Evolutionary conservation across 2,329 filamentous ascomycete genomes (phyloP).

Genomic region (Alternaria alternata): DNA sequence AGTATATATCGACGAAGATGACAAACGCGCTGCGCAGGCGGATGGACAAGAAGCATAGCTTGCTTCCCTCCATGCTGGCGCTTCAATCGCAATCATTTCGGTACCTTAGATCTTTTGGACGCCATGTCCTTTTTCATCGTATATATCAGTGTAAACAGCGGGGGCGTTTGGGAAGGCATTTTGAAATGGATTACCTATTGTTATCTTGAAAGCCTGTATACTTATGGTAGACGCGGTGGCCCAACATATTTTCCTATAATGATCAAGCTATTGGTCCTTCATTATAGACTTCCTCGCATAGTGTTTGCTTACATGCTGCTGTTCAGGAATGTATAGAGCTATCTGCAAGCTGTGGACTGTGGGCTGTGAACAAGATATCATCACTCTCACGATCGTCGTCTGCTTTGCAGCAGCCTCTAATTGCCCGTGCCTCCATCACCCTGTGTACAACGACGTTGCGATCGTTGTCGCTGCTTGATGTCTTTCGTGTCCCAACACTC

Average conservation of each 20-base stretch:
- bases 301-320: too few relatives aligned
- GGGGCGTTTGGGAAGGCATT: conserved; percentile 1
- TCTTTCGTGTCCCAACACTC: too few relatives aligned
- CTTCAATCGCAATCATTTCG: not conserved
- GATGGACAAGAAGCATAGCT: conserved; percentile 13
- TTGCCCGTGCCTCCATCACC: too few relatives aligned
- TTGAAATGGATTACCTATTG: not conserved
- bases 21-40: conserved; percentile 4
- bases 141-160: not conserved
- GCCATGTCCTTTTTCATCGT: not conserved
- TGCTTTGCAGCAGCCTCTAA: too few relatives aligned
- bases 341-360: too few relatives aligned
- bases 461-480: too few relatives aligned
- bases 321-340: too few relatives aligned
- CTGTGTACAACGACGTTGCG: too few relatives aligned
- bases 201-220: not conserved
- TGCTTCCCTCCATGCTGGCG: conserved; percentile 2
- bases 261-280: not conserved
- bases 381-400: too few relatives aligned
- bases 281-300: too few relatives aligned
- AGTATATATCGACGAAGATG: conserved; percentile 23
- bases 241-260: not conserved
- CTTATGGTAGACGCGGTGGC: not conserved
- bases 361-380: too few relatives aligned
- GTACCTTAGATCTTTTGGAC: conserved; percentile 5